Evolutionary conservation across 345 rosid species (phyloP).

Genomic region (Hirschfeldia incana): DNA sequence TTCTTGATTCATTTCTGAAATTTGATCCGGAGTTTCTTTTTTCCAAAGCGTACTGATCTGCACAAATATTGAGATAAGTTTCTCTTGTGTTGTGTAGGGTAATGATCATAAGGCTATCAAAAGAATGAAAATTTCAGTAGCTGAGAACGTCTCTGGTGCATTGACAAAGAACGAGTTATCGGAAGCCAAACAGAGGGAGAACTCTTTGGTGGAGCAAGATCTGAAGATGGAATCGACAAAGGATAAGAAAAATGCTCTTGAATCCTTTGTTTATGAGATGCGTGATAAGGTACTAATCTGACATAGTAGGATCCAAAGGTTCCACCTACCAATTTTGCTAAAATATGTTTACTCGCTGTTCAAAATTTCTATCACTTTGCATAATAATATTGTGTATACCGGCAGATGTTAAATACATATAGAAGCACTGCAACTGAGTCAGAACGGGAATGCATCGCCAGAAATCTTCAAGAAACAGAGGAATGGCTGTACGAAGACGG

Average conservation of each 20-base stretch:
- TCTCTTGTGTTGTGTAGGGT: constrained; percentile 46
- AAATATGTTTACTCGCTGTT: not conserved
- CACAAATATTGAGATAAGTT: constrained; percentile 13
- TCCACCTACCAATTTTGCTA: not conserved
- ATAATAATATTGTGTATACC: constrained; percentile 2
- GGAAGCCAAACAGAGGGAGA: constrained; percentile 60
- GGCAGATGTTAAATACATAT: constrained; percentile 62
- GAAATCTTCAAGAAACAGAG: constrained; percentile 67
- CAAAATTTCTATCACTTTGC: not conserved
- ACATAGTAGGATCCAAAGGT: not conserved
- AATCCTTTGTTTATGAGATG: constrained; percentile 78
- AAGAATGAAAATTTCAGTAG: constrained; percentile 60
- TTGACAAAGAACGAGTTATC: constrained; percentile 56
- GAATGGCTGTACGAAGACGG: constrained; percentile 92
- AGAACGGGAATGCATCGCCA: constrained; percentile 63
- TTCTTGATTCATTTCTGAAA: not conserved
- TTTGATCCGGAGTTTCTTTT: constrained; percentile 15
- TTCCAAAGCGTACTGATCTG: constrained; percentile 5
- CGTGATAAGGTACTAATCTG: constrained; percentile 67
- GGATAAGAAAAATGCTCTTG: constrained; percentile 72
- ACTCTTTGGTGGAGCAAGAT: constrained; percentile 60
- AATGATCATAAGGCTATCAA: constrained; percentile 40
- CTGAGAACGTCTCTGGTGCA: constrained; percentile 52
- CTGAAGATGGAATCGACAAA: constrained; percentile 70
- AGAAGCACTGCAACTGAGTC: constrained; percentile 55